Evolutionary conservation across 306 rosid species (phyloP).

Genomic region (Fagus crenata): DNA sequence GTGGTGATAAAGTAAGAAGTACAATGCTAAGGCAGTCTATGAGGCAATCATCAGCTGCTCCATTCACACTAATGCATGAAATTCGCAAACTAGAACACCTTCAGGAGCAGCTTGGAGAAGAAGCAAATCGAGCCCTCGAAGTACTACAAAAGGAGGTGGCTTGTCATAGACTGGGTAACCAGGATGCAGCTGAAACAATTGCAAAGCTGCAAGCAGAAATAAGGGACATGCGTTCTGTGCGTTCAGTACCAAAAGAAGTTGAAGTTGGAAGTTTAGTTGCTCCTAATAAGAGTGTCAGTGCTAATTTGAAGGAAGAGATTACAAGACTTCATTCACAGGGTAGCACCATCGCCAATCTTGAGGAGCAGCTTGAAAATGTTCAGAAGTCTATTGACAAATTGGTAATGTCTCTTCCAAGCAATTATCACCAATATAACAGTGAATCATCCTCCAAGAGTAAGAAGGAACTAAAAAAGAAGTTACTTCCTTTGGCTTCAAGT

Average conservation of each 20-base stretch:
- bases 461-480: constrained; percentile 67
- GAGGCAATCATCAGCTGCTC: constrained; percentile 95
- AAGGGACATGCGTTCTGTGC: constrained; percentile 80
- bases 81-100: constrained; percentile 99
- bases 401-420: constrained; percentile 96
- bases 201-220: constrained; percentile 95
- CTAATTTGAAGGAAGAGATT: constrained; percentile 97
- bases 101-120: constrained; percentile 98
- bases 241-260: constrained; percentile 58
- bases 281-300: constrained; percentile 80
- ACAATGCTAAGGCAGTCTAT: constrained; percentile 77
- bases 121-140: constrained; percentile 94
- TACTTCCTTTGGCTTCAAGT: constrained; percentile 79
- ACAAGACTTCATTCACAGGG: constrained; percentile 98
- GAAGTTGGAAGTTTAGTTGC: constrained; percentile 74
- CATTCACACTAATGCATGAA: constrained; percentile 96
- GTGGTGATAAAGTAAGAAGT: constrained; percentile 57
- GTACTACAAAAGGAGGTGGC: constrained; percentile 97
- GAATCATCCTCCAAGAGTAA: constrained; percentile 71
- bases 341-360: constrained; percentile 92
- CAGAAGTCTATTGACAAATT: constrained; percentile 96
- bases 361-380: constrained; percentile 97
- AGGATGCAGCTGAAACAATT: constrained; percentile 99
- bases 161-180: constrained; percentile 96
- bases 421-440: constrained; percentile 46